Conservation (phyloP, 2,329 filamentous ascomycete genomes). For the Apiospora rasikravindrae region DNA sequence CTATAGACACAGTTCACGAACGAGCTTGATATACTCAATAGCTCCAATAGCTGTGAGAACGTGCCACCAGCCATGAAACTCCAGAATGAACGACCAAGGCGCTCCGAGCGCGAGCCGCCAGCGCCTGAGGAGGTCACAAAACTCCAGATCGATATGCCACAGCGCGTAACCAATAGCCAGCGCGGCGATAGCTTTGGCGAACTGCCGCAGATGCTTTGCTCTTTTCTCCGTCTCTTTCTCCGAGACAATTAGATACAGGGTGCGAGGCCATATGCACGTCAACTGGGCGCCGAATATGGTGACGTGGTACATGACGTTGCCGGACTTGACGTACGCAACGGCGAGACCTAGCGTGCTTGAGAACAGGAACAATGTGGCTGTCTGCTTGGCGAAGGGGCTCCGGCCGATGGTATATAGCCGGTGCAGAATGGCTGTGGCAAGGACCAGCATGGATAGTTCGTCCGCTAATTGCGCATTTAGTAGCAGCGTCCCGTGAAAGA, state of each 20-base stretch:
- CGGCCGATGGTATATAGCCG: constrained; percentile 52
- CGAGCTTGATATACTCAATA: constrained; percentile 45
- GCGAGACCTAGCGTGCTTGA: constrained; percentile 47
- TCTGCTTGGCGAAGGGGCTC: constrained; percentile 38
- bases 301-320: constrained; percentile 50
- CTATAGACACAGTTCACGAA: neutral
- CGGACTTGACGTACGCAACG: constrained; percentile 48
- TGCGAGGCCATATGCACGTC: constrained; percentile 29
- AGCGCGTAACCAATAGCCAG: constrained; percentile 54
- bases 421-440: constrained; percentile 57
- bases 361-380: constrained; percentile 45
- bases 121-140: constrained; percentile 53
- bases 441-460: constrained; percentile 62
- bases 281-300: constrained; percentile 44
- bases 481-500: constrained; percentile 52
- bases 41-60: constrained; percentile 62
- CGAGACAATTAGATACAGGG: constrained; percentile 41
- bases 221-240: constrained; percentile 32
- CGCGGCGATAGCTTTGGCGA: constrained; percentile 37
- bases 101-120: constrained; percentile 53
- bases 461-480: constrained; percentile 53
- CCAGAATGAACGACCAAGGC: constrained; percentile 60
- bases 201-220: constrained; percentile 23
- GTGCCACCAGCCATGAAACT: constrained; percentile 70
- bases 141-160: constrained; percentile 62